phyloP scores from a whole-genome alignment of 192 early-diverging fungal genomes.

The Phycomyces nitens region DNA sequence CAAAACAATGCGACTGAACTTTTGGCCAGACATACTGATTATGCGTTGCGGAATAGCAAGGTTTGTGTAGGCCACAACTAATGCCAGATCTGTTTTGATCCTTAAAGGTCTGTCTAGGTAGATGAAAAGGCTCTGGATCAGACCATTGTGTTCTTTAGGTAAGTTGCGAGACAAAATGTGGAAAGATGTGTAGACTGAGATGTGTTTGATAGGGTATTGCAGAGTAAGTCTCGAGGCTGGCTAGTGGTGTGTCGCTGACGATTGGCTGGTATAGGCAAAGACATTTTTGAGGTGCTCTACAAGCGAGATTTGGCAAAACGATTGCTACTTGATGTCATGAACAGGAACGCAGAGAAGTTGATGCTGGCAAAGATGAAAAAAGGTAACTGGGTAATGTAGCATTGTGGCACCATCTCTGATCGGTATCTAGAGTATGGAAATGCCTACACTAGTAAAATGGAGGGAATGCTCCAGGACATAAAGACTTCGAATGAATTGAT shows the following conservation, averaged over 20 bases:
- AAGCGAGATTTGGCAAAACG: conserved; percentile 94
- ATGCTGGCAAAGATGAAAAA: conserved; percentile 80
- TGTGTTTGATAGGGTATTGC: neutral
- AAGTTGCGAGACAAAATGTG: neutral
- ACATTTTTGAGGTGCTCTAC: conserved; percentile 96
- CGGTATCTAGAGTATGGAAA: conserved; percentile 93
- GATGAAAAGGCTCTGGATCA: conserved; percentile 20
- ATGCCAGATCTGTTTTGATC: too few relatives aligned
- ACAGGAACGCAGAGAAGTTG: conserved; percentile 81
- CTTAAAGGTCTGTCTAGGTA: neutral
- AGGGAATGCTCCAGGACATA: conserved; percentile 97
- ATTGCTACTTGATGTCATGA: conserved; percentile 72
- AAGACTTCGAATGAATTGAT: conserved; percentile 73
- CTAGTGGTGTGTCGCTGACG: too few relatives aligned
- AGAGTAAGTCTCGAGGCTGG: neutral
- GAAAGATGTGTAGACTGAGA: neutral
- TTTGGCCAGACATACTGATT: conserved; percentile 69
- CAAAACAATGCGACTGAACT: conserved; percentile 72
- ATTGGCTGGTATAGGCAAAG: too few relatives aligned
- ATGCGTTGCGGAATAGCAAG: conserved; percentile 47
- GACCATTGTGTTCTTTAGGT: conserved; percentile 16
- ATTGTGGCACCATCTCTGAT: too few relatives aligned
- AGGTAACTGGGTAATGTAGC: too few relatives aligned
- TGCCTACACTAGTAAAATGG: conserved; percentile 88
- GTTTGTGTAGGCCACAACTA: conserved; percentile 1